Evolutionary conservation across 106 monocot species (phyloP).

Genomic region (Dioscorea zingiberensis): DNA sequence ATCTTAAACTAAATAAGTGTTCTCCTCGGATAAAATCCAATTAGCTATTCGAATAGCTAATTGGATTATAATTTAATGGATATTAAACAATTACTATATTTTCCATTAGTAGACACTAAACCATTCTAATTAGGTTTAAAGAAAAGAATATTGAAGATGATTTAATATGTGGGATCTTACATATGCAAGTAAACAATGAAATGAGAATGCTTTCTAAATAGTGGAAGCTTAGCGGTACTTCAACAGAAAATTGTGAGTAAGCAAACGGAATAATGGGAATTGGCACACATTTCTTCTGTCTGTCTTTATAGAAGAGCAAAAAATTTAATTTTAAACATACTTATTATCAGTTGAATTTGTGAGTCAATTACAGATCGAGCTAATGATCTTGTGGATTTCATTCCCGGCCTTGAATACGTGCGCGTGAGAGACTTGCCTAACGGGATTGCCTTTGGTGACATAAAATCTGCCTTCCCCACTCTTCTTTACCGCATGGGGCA

Average conservation of each 20-base stretch:
- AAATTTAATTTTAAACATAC: background rate
- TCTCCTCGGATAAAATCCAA: no score
- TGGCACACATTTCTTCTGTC: background rate
- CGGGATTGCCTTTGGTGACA: constrained; percentile 38
- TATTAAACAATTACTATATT: no score
- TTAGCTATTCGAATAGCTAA: no score
- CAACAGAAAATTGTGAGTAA: no score
- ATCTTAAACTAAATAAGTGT: no score
- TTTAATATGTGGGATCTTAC: no score
- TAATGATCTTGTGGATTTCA: constrained; percentile 29
- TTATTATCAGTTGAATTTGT: background rate
- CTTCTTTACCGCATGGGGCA: constrained; percentile 44
- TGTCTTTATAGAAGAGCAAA: background rate
- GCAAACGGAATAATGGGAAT: background rate
- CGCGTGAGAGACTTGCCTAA: constrained; percentile 51
- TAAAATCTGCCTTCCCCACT: constrained; percentile 19
- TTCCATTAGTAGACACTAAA: no score
- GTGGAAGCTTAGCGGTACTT: no score
- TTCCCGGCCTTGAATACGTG: constrained; percentile 44
- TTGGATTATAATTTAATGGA: no score
- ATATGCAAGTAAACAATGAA: background rate
- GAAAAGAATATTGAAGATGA: no score
- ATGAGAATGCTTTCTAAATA: background rate
- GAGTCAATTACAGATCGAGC: background rate
- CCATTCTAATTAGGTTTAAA: no score